Evolutionary conservation across 2,329 filamentous ascomycete genomes (phyloP), one percentile per base, ranked within the genome.

Genomic region (Colletotrichum magnum): DNA sequence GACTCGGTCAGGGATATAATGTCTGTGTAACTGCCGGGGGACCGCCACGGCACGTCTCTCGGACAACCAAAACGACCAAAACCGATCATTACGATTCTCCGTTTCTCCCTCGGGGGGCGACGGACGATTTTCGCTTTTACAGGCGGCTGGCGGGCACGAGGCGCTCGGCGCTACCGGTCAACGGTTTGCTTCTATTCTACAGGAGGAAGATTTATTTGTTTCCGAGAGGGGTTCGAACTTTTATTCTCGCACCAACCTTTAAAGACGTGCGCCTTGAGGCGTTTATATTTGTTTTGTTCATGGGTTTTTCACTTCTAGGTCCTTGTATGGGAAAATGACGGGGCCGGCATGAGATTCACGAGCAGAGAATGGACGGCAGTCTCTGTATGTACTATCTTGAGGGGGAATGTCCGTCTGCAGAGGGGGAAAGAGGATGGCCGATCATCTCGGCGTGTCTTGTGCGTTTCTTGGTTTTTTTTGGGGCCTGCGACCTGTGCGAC

Each of bases 361-460:
- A 69, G 36, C 62, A 69, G 62, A 66, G 66, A 68, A 59, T 26
- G 45, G 59, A 47, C 15, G 53, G 16, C 24, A 26, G n/a, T 65
- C 54, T 66, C 50, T 66, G 62, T 47, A 66, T 66, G 66, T 69
- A 66, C 47, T 60, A 69, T 69, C 62, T 65, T 66, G 62, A 43
- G 62, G 62, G 32, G 32, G 10, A 36, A 36, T 43, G 41, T 43
- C 52, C 39, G 62, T 52, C 41, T 57, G 56, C 18, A 26, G 47
- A 24, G n/a, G 52, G 52, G 47, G 53, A 36, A 28, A 58, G 45
- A 47, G 45, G 5, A 57, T 16, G 56, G 51, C 63, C 32, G 56
- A 28, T 21, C 32, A 41, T 43, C 16, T 45, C 36, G 62, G 62
- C 24, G 21, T 56, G 18, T 68, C 53, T 65, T 43, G 41, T n/a